A percentile compares a stretch with the other conserved stretches of the same genome.
Conservation (phyloP, 2,329 filamentous ascomycete species). For the Nothophoma quercina region DNA sequence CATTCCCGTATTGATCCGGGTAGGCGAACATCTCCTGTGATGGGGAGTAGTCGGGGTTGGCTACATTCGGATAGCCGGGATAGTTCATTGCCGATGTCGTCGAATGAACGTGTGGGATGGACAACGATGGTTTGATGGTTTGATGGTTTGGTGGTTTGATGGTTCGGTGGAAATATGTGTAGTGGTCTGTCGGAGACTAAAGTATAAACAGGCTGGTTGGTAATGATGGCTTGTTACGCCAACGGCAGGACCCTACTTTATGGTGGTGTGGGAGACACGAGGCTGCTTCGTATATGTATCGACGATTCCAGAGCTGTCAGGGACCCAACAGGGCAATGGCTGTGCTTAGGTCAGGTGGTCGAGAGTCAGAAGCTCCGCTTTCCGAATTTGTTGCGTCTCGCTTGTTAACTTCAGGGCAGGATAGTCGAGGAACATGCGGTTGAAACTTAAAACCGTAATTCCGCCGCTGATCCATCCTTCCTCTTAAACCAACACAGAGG, state of each 20-base stretch:
- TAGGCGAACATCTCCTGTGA: conserved; percentile 31
- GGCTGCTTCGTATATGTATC: conserved; percentile 29
- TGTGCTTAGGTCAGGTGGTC: conserved; percentile 24
- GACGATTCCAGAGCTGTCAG: conserved; percentile 33
- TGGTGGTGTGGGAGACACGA: conserved; percentile 19
- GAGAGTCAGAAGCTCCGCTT: conserved; percentile 24
- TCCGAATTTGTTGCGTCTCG: conserved; percentile 26
- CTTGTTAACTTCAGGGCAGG: conserved; percentile 29
- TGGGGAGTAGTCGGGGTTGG: conserved; percentile 37
- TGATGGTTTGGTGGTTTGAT: conserved; percentile 14
- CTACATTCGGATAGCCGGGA: conserved; percentile 31
- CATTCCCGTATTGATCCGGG: conserved; percentile 33
- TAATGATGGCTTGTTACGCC: background rate
- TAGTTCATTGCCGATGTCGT: conserved; percentile 30
- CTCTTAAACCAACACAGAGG: conserved; percentile 17
- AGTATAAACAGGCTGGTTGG: conserved; percentile 3
- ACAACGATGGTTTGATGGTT: conserved; percentile 1
- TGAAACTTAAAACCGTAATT: conserved; percentile 29
- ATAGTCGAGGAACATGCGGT: conserved; percentile 32
- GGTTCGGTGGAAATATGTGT: conserved; percentile 13
- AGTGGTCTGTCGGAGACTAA: conserved; percentile 16
- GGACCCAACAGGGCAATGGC: conserved; percentile 24
- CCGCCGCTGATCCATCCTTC: conserved; percentile 25
- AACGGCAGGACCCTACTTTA: conserved; percentile 14
- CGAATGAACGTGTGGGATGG: conserved; percentile 4